A percentile compares a stretch with the other conserved stretches of the same genome.
Evolutionary conservation across 2,329 filamentous ascomycete genomes (phyloP).

Genomic region (Setomelanomma holmii): DNA sequence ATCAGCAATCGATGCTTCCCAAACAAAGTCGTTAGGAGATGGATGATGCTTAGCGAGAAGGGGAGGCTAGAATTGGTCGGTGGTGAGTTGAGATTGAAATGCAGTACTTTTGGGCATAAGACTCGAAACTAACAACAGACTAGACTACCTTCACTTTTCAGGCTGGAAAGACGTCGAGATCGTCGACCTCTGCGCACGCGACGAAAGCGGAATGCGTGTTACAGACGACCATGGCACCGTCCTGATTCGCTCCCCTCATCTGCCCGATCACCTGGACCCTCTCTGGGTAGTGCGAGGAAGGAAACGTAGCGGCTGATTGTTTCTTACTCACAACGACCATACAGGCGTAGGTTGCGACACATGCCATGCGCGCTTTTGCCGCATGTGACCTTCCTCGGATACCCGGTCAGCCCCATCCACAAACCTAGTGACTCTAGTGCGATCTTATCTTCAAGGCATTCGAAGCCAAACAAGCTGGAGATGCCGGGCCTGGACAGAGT

Average conservation of each 20-base stretch:
- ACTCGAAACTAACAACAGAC: too few species aligned
- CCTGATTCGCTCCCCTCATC: conserved; percentile 8
- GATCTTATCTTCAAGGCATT: too few species aligned
- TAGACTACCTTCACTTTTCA: conserved; percentile 58
- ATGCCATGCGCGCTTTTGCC: too few species aligned
- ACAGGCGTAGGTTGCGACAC: too few species aligned
- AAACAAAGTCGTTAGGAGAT: conserved; percentile 59
- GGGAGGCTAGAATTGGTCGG: conserved; percentile 59
- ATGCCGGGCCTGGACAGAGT: too few species aligned
- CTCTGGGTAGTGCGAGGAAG: conserved; percentile 38
- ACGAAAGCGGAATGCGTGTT: conserved; percentile 26
- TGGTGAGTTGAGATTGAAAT: conserved; percentile 30
- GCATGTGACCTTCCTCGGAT: too few species aligned
- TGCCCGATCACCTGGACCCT: conserved; percentile 31
- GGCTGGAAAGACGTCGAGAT: conserved; percentile 62
- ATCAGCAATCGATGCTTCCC: conserved; percentile 63
- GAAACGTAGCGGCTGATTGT: too few species aligned
- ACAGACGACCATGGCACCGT: conserved; percentile 33
- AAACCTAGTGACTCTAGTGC: too few species aligned
- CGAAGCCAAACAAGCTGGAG: too few species aligned
- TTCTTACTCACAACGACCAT: too few species aligned
- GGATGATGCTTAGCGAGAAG: conserved; percentile 55
- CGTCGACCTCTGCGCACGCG: conserved; percentile 57
- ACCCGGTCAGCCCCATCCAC: too few species aligned
- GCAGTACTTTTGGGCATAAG: too few species aligned